Evolutionary conservation across 257 asterid species (phyloP).

Genomic region (Nicotiana otophora): DNA sequence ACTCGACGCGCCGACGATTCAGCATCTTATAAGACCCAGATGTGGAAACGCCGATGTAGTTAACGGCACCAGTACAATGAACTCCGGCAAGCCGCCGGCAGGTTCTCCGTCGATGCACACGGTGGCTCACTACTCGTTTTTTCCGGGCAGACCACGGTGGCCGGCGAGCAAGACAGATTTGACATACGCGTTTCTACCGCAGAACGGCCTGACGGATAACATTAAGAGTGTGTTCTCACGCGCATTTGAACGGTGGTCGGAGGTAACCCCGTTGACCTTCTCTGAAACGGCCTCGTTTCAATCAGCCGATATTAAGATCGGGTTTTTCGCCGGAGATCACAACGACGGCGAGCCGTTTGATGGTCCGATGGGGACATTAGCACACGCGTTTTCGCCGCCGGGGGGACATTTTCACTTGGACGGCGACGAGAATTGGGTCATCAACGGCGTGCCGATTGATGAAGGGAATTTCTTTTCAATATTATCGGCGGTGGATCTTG

Average conservation of each 20-base stretch:
- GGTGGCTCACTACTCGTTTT: conserved; percentile 66
- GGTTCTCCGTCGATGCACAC: conserved; percentile 28
- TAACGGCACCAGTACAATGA: conserved; percentile 63
- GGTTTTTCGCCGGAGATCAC: conserved; percentile 67
- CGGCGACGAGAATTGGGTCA: conserved; percentile 78
- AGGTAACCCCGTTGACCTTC: conserved; percentile 61
- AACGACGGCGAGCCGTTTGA: conserved; percentile 89
- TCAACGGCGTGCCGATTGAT: conserved; percentile 43
- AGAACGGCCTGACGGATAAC: conserved; percentile 27
- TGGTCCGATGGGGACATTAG: conserved; percentile 76
- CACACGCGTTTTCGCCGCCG: conserved; percentile 90
- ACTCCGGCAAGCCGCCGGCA: conserved; percentile 23
- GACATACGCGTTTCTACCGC: conserved; percentile 56
- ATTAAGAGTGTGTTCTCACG: conserved; percentile 39
- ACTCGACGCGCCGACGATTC: conserved; percentile 44
- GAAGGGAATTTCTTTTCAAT: conserved; percentile 23
- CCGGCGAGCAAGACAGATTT: conserved; percentile 36
- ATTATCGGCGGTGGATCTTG: conserved; percentile 64
- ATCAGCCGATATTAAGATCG: conserved; percentile 54
- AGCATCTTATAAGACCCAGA: conserved; percentile 48
- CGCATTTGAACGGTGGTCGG: conserved; percentile 89
- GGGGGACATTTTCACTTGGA: conserved; percentile 65
- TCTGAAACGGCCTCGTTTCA: conserved; percentile 33
- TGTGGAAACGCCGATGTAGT: conserved; percentile 78
- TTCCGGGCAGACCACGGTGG: conserved; percentile 72